Conservation (phyloP, 345 rosid species). For the Capsella bursapastoris region DNA sequence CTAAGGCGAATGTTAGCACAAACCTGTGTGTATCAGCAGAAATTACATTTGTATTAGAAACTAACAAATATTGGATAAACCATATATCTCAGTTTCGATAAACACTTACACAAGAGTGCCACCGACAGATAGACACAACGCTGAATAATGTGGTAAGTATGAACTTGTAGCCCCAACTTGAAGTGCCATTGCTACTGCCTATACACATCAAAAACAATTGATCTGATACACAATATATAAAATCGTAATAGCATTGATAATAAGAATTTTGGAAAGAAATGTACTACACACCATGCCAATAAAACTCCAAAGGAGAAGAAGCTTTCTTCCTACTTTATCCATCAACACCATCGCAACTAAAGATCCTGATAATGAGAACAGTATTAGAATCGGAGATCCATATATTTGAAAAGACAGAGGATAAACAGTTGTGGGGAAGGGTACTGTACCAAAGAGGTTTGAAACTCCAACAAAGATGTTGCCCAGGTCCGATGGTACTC, state of each 20-base stretch:
- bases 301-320: conserved; percentile 82
- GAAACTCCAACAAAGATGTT: conserved; percentile 77
- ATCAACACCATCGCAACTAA: conserved; percentile 83
- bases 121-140: conserved; percentile 79
- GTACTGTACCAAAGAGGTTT: conserved; percentile 69
- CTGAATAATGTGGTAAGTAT: conserved; percentile 49
- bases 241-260: not conserved
- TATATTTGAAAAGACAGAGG: not conserved
- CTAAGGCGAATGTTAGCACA: conserved; percentile 86
- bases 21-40: conserved; percentile 58
- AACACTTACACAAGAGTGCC: conserved; percentile 83
- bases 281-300: conserved; percentile 68
- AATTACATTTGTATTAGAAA: not conserved
- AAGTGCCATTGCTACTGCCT: conserved; percentile 84
- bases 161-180: conserved; percentile 79
- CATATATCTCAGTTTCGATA: conserved; percentile 1
- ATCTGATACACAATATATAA: not conserved
- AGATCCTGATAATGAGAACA: conserved; percentile 61
- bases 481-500: conserved; percentile 82
- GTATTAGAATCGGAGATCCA: conserved; percentile 2
- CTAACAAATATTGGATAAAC: not conserved
- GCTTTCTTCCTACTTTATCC: conserved; percentile 90
- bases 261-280: not conserved
- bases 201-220: conserved; percentile 34
- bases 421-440: conserved; percentile 10